Evolutionary conservation across 2,329 filamentous ascomycete genomes (phyloP), one percentile per base, ranked within the genome.

Genomic region (Mollisiaceae sp.): DNA sequence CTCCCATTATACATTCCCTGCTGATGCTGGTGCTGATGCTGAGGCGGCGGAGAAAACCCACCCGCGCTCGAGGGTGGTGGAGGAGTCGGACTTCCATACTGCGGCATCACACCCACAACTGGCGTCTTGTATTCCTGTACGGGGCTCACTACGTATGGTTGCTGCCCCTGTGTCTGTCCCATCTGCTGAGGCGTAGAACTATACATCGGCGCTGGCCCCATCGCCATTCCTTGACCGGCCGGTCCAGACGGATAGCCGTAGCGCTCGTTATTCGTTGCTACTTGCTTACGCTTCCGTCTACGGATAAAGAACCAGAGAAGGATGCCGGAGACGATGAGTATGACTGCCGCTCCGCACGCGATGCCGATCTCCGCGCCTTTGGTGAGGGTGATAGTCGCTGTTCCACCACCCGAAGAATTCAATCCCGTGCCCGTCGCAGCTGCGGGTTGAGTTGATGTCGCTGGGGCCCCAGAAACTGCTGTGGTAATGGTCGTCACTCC

Each of bases 61-160:
- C 45, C 43, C 8, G 35, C 22, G 32, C 39, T 45, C 45, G 27
- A 32, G 27, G 38, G 8, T 2, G 47, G 47, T 24, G 62, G 56
- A 22, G 62, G 62, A 55, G 32, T 50, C 36, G 20, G 39, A 52
- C 35, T 15, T 24, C 41, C 59, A 59, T 35, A 41, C 8, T 41
- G 38, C 38, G 38, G 38, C 38, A 41, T 47, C 50, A 64, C 38
- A 35, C 62, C 60, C 18, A 55, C 18, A 36, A 41, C 50, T n/a
- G 64, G 64, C 20, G 18, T 62, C 55, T 65, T 65, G n/a, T 59
- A 65, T 43, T 65, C 64, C 22, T 22, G 36, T 8, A 62, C 43
- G 2, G 58, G 58, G 11, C 36, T n/a, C 45, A 35, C 50, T 1
- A 27, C 22, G 14, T 54, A 54, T 18, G 50, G 12, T 18, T 27